These are phyloP conservation scores for Inga oerstediana DNA, from an alignment of 306 rosid species.

Conservation along the genomic window DNA sequence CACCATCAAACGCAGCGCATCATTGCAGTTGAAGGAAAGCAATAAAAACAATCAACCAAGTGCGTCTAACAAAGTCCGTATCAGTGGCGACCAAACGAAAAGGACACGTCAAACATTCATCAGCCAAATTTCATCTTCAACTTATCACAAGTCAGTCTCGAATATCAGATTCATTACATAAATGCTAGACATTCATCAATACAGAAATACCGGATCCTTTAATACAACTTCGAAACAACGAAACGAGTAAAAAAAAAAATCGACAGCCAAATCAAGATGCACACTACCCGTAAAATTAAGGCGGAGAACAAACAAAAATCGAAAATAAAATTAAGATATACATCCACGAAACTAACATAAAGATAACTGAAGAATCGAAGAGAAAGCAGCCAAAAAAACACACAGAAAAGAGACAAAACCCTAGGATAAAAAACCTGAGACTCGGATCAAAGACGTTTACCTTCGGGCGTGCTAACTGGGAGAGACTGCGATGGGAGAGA, in stretches of 20 bases:
- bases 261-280: constrained; percentile 8
- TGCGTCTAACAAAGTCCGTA: neutral
- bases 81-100: neutral
- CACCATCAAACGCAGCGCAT: neutral
- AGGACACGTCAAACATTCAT: neutral
- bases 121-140: neutral
- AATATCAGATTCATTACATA: neutral
- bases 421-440: neutral
- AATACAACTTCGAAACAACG: neutral
- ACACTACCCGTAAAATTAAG: constrained; percentile 2
- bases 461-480: neutral
- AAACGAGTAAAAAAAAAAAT: neutral
- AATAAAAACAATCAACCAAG: neutral
- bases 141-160: neutral
- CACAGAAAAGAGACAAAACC: constrained; percentile 7
- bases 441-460: neutral
- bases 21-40: neutral
- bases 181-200: neutral
- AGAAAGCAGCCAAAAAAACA: neutral
- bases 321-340: neutral
- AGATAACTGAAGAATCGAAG: constrained; percentile 1
- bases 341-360: constrained; percentile 19
- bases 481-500: neutral
- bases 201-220: neutral
- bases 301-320: neutral